Base-by-base conservation (phyloP, 75 land plant species). In the Picea sitchensis region DNA sequence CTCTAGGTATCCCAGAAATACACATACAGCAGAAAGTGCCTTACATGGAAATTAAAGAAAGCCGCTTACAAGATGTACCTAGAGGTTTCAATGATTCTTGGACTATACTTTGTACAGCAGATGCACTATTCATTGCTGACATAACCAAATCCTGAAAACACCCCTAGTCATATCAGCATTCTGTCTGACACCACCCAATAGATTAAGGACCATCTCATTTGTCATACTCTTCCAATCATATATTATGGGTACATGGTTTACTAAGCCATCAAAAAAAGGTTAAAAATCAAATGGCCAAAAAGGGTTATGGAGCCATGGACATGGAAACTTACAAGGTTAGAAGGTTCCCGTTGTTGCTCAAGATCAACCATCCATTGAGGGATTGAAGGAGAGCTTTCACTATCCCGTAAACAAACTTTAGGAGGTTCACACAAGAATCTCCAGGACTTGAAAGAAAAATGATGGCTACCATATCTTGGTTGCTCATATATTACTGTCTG, bases 401-500 rank as follows among this genome's bases (percentile, higher is more conserved):
- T 57, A 31, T 54, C 56, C 56, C 11, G 12, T 51, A 51, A 51
- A 69, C 14, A n/a, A 34, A 6, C 18, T 44, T 86, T 78, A 20
- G 79, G 76, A 18, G 78, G 74, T 58, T 77, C 81, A 31, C 80
- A 68, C 59, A 72, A 77, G 44, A 65, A 83, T 84, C 61, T 73
- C 83, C 88, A 85, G 71, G 76, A 67, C 75, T 79, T 83, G 65
- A 86, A 82, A 5, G 93, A 90, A 71, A 82, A 93, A 84, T 98
- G 96, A 65, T 92, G 94, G 34, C 77, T 80, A 51, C 92, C 94
- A 87, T 83, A 87, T 14, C 32, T 79, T 38, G 99, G 96, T 30
- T 84, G 86, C 12, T 95, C 91, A 81, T 95, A 98, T 7, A 93
- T 30, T 78, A 98, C 81, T 31, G 95, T 77, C 99, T 98, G 87